Conservation (phyloP, 2,329 filamentous ascomycete species). For the Pseudonectria foliicola region DNA sequence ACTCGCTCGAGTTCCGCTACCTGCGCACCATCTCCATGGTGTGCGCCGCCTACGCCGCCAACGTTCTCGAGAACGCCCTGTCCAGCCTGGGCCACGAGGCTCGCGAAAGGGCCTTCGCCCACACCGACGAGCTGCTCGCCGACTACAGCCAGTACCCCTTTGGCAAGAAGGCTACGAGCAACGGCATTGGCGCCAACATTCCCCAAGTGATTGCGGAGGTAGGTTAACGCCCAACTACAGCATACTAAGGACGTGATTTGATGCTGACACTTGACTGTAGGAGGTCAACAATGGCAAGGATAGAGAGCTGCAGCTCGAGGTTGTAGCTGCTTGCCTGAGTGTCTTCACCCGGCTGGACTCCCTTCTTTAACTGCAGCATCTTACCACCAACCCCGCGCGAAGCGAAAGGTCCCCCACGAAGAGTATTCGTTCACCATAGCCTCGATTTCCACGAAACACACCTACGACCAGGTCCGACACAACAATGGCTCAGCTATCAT, state of each 20-base stretch:
- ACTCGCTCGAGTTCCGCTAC: conserved; percentile 91
- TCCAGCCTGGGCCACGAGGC: conserved; percentile 90
- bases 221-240: conserved; percentile 14
- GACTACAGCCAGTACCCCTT: conserved; percentile 99
- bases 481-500: no score
- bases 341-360: conserved; percentile 98
- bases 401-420: conserved; percentile 1
- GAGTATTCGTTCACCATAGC: no score
- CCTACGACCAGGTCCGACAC: no score
- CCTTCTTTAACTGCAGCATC: conserved; percentile 55
- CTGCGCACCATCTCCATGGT: conserved; percentile 91
- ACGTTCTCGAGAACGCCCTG: conserved; percentile 96
- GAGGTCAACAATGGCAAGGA: conserved; percentile 84
- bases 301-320: conserved; percentile 93
- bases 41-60: conserved; percentile 94
- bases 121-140: conserved; percentile 90
- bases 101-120: conserved; percentile 87
- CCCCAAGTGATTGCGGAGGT: conserved; percentile 77
- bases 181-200: conserved; percentile 87
- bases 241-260: neutral
- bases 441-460: no score
- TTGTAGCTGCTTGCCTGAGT: conserved; percentile 91
- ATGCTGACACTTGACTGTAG: conserved; percentile 26
- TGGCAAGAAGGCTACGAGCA: conserved; percentile 68
- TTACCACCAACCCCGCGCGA: no score